Evolutionary conservation across 768 basidiomycete species (phyloP).

Genomic region (Pulveroboletus sp.): DNA sequence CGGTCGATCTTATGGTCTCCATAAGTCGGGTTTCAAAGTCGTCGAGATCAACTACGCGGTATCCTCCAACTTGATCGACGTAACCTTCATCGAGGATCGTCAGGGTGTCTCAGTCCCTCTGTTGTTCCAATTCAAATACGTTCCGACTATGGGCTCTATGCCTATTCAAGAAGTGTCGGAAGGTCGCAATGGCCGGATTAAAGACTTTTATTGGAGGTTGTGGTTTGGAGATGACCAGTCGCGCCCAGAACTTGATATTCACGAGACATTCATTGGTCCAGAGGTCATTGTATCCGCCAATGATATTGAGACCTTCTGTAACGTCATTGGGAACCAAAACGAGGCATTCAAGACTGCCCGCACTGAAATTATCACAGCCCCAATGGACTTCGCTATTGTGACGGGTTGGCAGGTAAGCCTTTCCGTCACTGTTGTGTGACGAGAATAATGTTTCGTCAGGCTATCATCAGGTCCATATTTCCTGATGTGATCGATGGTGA

Average conservation of each 20-base stretch:
- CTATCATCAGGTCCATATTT: constrained; percentile 99
- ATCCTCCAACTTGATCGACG: constrained; percentile 51
- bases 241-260: constrained; percentile 74
- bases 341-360: constrained; percentile 84
- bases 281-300: constrained; percentile 74
- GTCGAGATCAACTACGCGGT: constrained; percentile 63
- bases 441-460: constrained; percentile 43
- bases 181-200: constrained; percentile 85
- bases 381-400: constrained; percentile 99
- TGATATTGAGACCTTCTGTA: constrained; percentile 85
- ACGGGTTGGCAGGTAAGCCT: constrained; percentile 91
- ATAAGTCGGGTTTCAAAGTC: constrained; percentile 76
- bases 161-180: constrained; percentile 89
- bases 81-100: constrained; percentile 83
- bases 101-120: constrained; percentile 73
- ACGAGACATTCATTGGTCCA: constrained; percentile 80
- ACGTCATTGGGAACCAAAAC: constrained; percentile 88
- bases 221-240: constrained; percentile 89
- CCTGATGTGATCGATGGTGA: constrained; percentile 89
- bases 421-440: background rate
- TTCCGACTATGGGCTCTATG: constrained; percentile 81
- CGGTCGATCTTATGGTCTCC: constrained; percentile 73
- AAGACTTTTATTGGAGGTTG: constrained; percentile 96
- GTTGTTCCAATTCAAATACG: constrained; percentile 75
- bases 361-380: constrained; percentile 67